Percentiles rank a stretch among this genome's conserved stretches.
Evolutionary conservation across 768 basidiomycete genomes (phyloP).

Genomic region (Boletellus ananas): DNA sequence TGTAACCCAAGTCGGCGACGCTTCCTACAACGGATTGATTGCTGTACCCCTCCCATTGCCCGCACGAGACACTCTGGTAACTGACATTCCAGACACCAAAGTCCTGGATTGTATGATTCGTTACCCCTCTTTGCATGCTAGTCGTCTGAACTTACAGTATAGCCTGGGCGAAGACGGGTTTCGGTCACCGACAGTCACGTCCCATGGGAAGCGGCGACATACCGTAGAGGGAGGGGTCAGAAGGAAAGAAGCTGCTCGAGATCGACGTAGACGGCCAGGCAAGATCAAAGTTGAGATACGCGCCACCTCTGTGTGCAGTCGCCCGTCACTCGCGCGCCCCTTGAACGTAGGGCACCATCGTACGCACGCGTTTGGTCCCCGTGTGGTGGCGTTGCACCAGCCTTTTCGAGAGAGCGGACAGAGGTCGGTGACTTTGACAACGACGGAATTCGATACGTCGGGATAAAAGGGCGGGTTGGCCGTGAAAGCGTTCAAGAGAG

Average conservation of each 20-base stretch:
- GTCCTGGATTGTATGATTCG: constrained; percentile 42
- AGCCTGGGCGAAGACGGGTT: constrained; percentile 32
- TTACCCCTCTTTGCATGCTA: background rate
- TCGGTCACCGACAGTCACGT: constrained; percentile 23
- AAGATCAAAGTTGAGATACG: constrained; percentile 78
- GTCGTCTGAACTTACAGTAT: constrained; percentile 30
- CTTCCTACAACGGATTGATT: constrained; percentile 65
- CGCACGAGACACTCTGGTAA: constrained; percentile 63
- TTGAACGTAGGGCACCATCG: background rate
- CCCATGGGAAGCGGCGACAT: constrained; percentile 8
- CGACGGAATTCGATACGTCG: constrained; percentile 51
- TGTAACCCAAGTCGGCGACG: constrained; percentile 50
- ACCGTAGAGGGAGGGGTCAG: constrained; percentile 64
- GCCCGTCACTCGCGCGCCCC: background rate
- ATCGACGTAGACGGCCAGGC: constrained; percentile 73
- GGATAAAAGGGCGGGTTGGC: constrained; percentile 71
- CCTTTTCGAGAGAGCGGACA: constrained; percentile 62
- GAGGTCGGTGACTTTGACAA: constrained; percentile 77
- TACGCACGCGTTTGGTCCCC: constrained; percentile 61
- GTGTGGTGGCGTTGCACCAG: constrained; percentile 68
- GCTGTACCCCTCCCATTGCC: constrained; percentile 61
- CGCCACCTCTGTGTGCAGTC: constrained; percentile 49
- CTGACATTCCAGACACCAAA: constrained; percentile 86
- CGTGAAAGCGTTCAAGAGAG: constrained; percentile 64
- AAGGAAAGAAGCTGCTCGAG: constrained; percentile 71